These are phyloP conservation scores for Pseudogymnoascus sp. DNA, from an alignment of 2,329 filamentous ascomycete genomes.

Conservation along the genomic window DNA sequence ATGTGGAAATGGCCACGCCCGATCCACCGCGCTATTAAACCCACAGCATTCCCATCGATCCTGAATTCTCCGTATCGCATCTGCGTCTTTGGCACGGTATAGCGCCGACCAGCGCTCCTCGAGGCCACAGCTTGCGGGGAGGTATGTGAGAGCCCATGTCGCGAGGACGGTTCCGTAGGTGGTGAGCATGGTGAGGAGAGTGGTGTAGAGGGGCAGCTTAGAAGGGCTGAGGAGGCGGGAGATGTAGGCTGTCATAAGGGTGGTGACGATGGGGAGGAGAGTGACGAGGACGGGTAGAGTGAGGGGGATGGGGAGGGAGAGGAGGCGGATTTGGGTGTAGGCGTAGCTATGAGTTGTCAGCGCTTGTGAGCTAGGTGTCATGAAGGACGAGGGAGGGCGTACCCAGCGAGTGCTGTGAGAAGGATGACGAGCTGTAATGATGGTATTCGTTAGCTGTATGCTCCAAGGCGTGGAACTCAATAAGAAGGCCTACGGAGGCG, in stretches of 20 bases:
- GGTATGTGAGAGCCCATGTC: constrained; percentile 24
- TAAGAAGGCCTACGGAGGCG: background rate
- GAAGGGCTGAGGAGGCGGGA: background rate
- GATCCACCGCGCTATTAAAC: constrained; percentile 47
- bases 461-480: background rate
- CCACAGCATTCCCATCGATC: constrained; percentile 61
- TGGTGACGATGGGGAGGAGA: constrained; percentile 24
- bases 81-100: constrained; percentile 42
- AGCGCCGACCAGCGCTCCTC: constrained; percentile 46
- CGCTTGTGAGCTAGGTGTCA: background rate
- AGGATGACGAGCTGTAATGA: constrained; percentile 18
- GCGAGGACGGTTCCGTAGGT: constrained; percentile 27
- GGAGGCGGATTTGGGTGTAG: constrained; percentile 21
- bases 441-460: constrained; percentile 8
- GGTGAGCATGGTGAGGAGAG: constrained; percentile 24
- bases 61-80: constrained; percentile 50
- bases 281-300: constrained; percentile 23
- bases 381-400: constrained; percentile 6
- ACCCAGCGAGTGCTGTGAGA: constrained; percentile 24
- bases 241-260: constrained; percentile 17
- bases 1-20: constrained; percentile 51
- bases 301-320: constrained; percentile 25
- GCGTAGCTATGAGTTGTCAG: constrained; percentile 20
- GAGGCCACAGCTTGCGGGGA: constrained; percentile 42
- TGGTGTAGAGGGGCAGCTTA: constrained; percentile 16